These are phyloP conservation scores for Cenchrus fungigraminus DNA, from an alignment of 176 grass and related monocot species.

Conservation along the genomic window DNA sequence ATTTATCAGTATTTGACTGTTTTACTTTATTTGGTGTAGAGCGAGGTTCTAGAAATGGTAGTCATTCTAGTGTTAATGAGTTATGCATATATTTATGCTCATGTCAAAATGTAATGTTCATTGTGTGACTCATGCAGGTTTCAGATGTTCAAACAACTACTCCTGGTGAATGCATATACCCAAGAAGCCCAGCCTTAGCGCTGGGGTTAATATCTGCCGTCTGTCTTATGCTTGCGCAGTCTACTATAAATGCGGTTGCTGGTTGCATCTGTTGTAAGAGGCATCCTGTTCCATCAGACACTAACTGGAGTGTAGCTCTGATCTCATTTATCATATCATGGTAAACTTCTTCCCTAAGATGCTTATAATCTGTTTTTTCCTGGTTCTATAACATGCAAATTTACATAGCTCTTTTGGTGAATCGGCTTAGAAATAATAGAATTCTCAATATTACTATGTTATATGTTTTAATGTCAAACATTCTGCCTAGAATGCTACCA, in stretches of 20 bases:
- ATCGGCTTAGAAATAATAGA: not conserved
- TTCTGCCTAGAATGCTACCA: not conserved
- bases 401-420: not conserved
- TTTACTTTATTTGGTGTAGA: not conserved
- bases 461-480: not conserved
- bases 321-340: slow-evolving; percentile 94
- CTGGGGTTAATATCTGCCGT: slow-evolving; percentile 76
- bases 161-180: slow-evolving; percentile 71
- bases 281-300: slow-evolving; percentile 74
- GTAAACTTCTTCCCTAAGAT: slow-evolving; percentile 51
- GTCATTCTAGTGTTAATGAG: not conserved
- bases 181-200: slow-evolving; percentile 77
- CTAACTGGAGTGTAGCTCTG: slow-evolving; percentile 90
- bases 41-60: not conserved
- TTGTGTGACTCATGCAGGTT: slow-evolving; percentile 47
- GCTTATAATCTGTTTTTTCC: not conserved
- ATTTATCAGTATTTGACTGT: not conserved
- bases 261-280: slow-evolving; percentile 98
- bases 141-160: slow-evolving; percentile 60
- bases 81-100: not conserved
- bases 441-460: not conserved
- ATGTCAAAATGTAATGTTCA: not conserved
- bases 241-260: slow-evolving; percentile 78
- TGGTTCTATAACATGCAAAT: not conserved
- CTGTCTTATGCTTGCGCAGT: slow-evolving; percentile 78